A percentile compares a stretch with the other conserved stretches of the same genome.
Conservation (phyloP, 2,329 filamentous ascomycete species). For the Fulvia fulva region DNA sequence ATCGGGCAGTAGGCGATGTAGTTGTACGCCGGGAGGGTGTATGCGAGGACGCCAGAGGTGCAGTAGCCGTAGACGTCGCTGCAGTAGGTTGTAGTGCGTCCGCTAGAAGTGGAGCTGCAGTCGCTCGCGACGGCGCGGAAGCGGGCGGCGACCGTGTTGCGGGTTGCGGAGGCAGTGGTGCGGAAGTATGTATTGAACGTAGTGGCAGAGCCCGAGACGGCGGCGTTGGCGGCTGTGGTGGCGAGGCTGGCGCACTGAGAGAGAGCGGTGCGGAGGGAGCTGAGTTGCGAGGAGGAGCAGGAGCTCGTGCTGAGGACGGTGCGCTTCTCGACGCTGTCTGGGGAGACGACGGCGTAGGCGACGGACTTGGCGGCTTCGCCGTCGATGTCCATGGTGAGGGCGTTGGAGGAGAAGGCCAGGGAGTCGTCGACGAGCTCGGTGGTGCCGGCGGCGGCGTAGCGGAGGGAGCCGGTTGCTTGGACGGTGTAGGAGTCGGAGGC, state of each 20-base stretch:
- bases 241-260: no score
- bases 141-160: slow-evolving; percentile 49
- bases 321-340: neutral
- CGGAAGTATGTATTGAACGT: no score
- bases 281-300: no score
- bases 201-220: no score
- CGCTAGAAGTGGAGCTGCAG: slow-evolving; percentile 50
- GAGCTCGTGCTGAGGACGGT: no score
- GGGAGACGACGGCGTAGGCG: slow-evolving; percentile 40
- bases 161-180: slow-evolving; percentile 45
- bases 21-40: slow-evolving; percentile 49
- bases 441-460: slow-evolving; percentile 50
- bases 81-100: slow-evolving; percentile 56
- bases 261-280: no score
- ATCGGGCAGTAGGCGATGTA: slow-evolving; percentile 58
- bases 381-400: slow-evolving; percentile 55
- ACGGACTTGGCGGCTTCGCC: slow-evolving; percentile 51
- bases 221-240: slow-evolving; percentile 46
- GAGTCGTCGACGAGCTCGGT: slow-evolving; percentile 58
- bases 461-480: slow-evolving; percentile 53
- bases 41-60: slow-evolving; percentile 53
- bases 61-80: slow-evolving; percentile 55
- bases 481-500: slow-evolving; percentile 55
- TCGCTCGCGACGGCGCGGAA: slow-evolving; percentile 54
- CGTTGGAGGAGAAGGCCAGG: slow-evolving; percentile 59